These are phyloP conservation scores for Volvox carteri DNA, from an alignment of 163 green algal genomes.

Conservation along the genomic window DNA sequence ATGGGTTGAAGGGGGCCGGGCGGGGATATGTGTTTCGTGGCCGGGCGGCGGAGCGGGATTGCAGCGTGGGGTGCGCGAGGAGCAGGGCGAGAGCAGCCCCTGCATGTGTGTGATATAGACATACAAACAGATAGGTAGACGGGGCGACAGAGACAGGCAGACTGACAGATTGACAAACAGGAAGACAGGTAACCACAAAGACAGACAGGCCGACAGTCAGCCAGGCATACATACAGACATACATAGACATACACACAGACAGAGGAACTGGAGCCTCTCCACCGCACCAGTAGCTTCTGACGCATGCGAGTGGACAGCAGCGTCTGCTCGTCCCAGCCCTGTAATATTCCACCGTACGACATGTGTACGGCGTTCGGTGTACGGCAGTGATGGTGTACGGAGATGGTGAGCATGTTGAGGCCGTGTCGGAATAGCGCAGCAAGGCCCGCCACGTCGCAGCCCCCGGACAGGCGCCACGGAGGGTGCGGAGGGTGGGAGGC, in stretches of 20 bases:
- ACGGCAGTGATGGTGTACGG: background rate
- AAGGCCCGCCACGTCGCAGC: background rate
- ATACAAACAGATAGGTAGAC: background rate
- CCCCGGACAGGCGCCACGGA: background rate
- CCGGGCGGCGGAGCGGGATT: background rate
- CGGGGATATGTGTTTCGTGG: background rate
- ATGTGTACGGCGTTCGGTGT: background rate
- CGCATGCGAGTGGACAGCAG: slow-evolving; percentile 49
- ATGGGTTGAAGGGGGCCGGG: background rate
- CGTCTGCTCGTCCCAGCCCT: slow-evolving; percentile 55
- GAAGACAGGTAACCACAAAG: no score
- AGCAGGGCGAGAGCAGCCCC: background rate
- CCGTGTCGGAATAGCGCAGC: no score
- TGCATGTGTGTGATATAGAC: no score
- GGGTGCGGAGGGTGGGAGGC: background rate
- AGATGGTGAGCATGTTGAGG: background rate
- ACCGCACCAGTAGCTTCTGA: slow-evolving; percentile 21
- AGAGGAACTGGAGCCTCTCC: background rate
- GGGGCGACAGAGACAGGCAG: background rate
- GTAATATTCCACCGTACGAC: no score
- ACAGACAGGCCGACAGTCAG: no score
- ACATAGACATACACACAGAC: background rate
- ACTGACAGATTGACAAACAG: no score
- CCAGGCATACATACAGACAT: background rate
- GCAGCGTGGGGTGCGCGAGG: background rate